Conservation (phyloP, 1,284 basidiomycete genomes). For the Cerrena zonata region DNA sequence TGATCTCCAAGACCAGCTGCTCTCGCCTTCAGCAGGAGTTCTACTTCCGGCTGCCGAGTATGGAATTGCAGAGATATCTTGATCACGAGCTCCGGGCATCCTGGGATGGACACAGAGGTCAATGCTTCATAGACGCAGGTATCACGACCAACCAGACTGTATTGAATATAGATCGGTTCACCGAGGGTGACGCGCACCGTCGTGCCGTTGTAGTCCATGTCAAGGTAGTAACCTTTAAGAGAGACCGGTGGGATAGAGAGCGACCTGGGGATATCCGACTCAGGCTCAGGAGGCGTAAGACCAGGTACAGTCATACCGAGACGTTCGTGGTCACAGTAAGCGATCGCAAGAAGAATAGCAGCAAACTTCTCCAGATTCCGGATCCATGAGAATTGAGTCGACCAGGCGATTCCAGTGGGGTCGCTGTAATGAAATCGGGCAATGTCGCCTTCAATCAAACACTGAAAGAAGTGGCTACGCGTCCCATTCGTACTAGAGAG, state of each 20-base stretch:
- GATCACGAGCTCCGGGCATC: not conserved
- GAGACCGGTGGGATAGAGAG: not conserved
- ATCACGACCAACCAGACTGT: conserved; percentile 1
- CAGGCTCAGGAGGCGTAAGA: not conserved
- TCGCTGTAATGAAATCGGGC: conserved; percentile 6
- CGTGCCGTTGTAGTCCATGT: not conserved
- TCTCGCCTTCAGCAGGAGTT: not conserved
- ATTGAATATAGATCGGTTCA: conserved; percentile 2
- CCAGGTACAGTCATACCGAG: not conserved
- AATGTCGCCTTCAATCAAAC: not conserved
- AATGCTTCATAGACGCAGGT: conserved; percentile 4
- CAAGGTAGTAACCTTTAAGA: not conserved
- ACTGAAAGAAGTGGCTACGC: not conserved
- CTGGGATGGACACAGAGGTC: not conserved
- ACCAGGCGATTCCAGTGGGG: not conserved
- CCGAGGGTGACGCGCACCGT: not conserved
- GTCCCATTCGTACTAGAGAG: not conserved
- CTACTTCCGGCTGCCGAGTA: not conserved
- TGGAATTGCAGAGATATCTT: conserved; percentile 1
- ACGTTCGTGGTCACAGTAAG: not conserved
- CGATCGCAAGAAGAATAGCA: conserved; percentile 6
- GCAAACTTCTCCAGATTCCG: conserved; percentile 7
- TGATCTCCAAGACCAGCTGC: not conserved
- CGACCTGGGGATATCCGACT: no score
- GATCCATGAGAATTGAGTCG: not conserved